A percentile compares a stretch with the other conserved stretches of the same genome.
Conservation (phyloP, 352 stramenopile genomes). For the Phytophthora lateralis region DNA sequence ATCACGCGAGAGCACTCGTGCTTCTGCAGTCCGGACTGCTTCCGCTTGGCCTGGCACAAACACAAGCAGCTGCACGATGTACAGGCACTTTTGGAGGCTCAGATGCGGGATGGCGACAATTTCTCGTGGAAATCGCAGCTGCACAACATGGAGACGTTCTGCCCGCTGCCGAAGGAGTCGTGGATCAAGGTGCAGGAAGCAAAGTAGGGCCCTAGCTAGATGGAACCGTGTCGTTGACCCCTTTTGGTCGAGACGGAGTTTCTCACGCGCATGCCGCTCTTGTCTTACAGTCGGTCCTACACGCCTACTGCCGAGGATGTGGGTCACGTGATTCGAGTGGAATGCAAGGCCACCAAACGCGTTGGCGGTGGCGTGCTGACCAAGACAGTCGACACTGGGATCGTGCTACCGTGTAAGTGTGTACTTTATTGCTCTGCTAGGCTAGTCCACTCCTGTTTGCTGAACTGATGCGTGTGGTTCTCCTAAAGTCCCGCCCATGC, state of each 20-base stretch:
- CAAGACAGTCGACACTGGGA: constrained; percentile 84
- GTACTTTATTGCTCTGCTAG: constrained; percentile 29
- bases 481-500: constrained; percentile 72
- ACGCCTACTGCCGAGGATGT: constrained; percentile 68
- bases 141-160: constrained; percentile 63
- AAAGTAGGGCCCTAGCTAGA: constrained; percentile 53
- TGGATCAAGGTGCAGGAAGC: constrained; percentile 70
- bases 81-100: constrained; percentile 29
- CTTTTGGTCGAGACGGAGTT: constrained; percentile 29
- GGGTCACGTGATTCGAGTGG: constrained; percentile 80
- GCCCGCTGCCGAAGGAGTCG: constrained; percentile 50
- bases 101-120: constrained; percentile 14
- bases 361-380: constrained; percentile 56
- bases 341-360: constrained; percentile 72
- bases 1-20: constrained; percentile 71
- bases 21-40: constrained; percentile 75
- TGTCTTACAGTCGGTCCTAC: constrained; percentile 67
- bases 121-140: constrained; percentile 69
- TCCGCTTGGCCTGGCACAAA: constrained; percentile 65
- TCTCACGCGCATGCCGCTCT: constrained; percentile 39
- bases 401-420: constrained; percentile 85
- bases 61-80: constrained; percentile 70
- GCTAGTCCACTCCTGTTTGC: constrained; percentile 19
- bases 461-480: constrained; percentile 37
- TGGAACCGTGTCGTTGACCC: constrained; percentile 30